These are phyloP conservation scores for Emergomyces orientalis DNA, from an alignment of 2,329 filamentous ascomycete genomes.

Conservation along the genomic window DNA sequence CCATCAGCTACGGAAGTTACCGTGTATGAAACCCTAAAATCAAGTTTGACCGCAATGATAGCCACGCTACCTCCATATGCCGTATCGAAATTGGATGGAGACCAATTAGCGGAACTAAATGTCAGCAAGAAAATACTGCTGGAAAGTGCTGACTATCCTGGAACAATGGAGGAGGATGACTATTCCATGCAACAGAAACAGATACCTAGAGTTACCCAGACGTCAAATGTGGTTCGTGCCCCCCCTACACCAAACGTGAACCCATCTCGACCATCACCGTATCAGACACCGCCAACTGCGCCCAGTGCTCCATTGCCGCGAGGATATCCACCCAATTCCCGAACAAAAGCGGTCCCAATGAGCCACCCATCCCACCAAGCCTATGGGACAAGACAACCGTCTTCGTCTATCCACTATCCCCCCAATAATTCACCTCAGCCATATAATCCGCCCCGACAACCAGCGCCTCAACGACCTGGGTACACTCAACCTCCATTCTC, in stretches of 20 bases:
- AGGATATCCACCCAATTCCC: constrained; percentile 24
- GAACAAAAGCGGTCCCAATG: constrained; percentile 21
- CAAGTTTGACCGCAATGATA: constrained; percentile 64
- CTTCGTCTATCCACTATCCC: constrained; percentile 26
- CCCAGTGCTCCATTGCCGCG: constrained; percentile 22
- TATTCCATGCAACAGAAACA: constrained; percentile 45
- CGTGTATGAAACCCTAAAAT: constrained; percentile 63
- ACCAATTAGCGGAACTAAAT: constrained; percentile 72
- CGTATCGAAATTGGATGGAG: constrained; percentile 75
- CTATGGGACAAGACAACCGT: constrained; percentile 25
- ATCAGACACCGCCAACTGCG: constrained; percentile 23
- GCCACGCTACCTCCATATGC: constrained; percentile 71
- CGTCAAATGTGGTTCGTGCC: constrained; percentile 26
- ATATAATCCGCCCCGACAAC: constrained; percentile 26
- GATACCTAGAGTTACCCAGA: constrained; percentile 23
- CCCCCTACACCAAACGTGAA: constrained; percentile 26
- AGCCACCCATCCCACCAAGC: constrained; percentile 26
- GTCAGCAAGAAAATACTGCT: constrained; percentile 71
- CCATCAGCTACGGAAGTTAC: constrained; percentile 49
- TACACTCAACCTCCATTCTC: constrained; percentile 29
- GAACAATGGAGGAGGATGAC: constrained; percentile 77
- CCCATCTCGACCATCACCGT: constrained; percentile 21
- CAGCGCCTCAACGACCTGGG: constrained; percentile 27
- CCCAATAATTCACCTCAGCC: constrained; percentile 22
- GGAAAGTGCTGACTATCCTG: constrained; percentile 62